Evolutionary conservation across 805 yeast genomes (phyloP).

Genomic region (Candida caryicola): DNA sequence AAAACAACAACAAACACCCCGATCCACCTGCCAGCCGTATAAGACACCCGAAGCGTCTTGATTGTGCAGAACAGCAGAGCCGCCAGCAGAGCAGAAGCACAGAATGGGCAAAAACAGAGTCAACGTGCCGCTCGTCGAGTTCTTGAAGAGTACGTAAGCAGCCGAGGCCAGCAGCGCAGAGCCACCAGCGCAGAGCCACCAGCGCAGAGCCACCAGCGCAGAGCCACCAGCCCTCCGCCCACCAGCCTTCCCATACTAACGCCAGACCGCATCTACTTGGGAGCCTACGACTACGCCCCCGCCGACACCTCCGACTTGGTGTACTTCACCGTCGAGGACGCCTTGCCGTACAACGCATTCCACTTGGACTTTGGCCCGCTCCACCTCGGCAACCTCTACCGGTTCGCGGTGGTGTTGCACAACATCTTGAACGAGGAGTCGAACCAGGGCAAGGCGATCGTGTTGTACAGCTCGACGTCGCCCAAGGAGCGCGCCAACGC

Average conservation of each 20-base stretch:
- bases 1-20: slow-evolving; percentile 3
- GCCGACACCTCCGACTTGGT: slow-evolving; percentile 71
- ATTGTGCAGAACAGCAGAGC: no score
- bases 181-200: no score
- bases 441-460: slow-evolving; percentile 85
- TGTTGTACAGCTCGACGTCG: slow-evolving; percentile 80
- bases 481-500: slow-evolving; percentile 87
- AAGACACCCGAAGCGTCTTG: no score
- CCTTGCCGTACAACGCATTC: slow-evolving; percentile 90
- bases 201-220: no score
- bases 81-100: no score
- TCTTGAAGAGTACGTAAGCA: slow-evolving; percentile 43
- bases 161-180: no score
- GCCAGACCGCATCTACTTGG: slow-evolving; percentile 72
- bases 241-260: slow-evolving; percentile 16
- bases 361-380: slow-evolving; percentile 96
- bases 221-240: no score
- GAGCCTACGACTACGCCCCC: slow-evolving; percentile 82
- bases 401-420: slow-evolving; percentile 93
- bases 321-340: slow-evolving; percentile 88
- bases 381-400: slow-evolving; percentile 86
- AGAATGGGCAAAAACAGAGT: slow-evolving; percentile 17
- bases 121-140: slow-evolving; percentile 40
- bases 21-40: no score
- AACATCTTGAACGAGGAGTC: slow-evolving; percentile 83